Percentiles rank a stretch among this genome's conserved stretches.
Conservation (phyloP, 2,329 filamentous ascomycete species). For the Plectosphaerella sp. region DNA sequence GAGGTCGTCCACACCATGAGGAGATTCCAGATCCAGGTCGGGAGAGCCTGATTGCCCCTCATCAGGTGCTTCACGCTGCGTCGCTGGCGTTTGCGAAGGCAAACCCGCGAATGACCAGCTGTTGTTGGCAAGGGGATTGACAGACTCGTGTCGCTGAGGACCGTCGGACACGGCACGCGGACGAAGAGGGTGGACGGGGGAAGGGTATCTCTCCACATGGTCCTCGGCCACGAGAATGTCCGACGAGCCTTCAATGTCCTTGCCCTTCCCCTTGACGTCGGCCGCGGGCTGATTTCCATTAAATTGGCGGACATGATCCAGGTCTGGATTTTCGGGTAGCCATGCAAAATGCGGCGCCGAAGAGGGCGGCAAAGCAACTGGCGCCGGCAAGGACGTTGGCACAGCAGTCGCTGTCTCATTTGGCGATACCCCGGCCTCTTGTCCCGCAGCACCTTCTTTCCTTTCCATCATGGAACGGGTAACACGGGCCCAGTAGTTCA, state of each 20-base stretch:
- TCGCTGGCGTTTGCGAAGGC: constrained; percentile 14
- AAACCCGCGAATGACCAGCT: constrained; percentile 54
- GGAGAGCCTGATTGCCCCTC: no score
- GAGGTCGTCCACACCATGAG: not conserved
- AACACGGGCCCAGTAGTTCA: constrained; percentile 55
- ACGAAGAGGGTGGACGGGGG: constrained; percentile 20
- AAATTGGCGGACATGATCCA: not conserved
- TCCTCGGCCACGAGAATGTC: constrained; percentile 2
- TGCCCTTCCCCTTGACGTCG: constrained; percentile 14
- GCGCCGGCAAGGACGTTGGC: not conserved
- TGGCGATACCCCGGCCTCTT: not conserved
- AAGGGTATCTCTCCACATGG: constrained; percentile 1
- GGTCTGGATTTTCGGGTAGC: not conserved
- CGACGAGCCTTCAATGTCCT: constrained; percentile 7
- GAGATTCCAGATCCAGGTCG: not conserved
- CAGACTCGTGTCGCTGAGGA: constrained; percentile 34
- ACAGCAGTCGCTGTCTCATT: not conserved
- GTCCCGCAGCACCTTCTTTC: constrained; percentile 1
- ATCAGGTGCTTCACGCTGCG: no score
- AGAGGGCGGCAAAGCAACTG: constrained; percentile 4
- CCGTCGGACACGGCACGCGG: constrained; percentile 56
- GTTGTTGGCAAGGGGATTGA: constrained; percentile 54
- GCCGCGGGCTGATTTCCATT: constrained; percentile 1
- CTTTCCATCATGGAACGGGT: constrained; percentile 27
- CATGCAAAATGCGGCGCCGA: constrained; percentile 12